Conservation (phyloP, 768 basidiomycete genomes). For the Hericium alpestre region DNA sequence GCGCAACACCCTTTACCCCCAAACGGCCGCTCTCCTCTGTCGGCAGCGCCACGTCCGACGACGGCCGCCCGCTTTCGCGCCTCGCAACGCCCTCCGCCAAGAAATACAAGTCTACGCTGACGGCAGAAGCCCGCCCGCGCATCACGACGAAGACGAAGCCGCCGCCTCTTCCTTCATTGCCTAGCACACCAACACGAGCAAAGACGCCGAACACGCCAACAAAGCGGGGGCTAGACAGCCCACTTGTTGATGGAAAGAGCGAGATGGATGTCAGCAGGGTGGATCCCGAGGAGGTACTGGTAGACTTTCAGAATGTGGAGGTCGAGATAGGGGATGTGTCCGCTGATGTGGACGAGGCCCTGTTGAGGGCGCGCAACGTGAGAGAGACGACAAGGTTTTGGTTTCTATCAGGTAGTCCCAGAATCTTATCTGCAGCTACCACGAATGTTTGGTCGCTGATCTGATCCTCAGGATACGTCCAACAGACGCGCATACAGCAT, state of each 20-base stretch:
- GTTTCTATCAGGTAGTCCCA: constrained; percentile 60
- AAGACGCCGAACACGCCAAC: constrained; percentile 25
- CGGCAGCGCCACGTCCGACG: background rate
- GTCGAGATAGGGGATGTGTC: constrained; percentile 45
- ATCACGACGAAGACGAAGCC: constrained; percentile 12
- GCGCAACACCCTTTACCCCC: constrained; percentile 2
- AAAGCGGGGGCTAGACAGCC: constrained; percentile 36
- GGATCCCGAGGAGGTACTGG: constrained; percentile 65
- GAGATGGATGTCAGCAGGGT: constrained; percentile 71
- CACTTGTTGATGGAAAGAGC: constrained; percentile 39
- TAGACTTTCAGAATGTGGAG: constrained; percentile 67
- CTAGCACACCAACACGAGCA: constrained; percentile 18
- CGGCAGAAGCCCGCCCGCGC: constrained; percentile 11
- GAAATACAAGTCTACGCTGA: constrained; percentile 11
- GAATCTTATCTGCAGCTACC: too few species aligned
- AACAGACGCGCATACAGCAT: constrained; percentile 39
- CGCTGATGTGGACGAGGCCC: constrained; percentile 54
- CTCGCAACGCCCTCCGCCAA: constrained; percentile 11
- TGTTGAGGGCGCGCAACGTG: constrained; percentile 40
- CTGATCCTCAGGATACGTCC: constrained; percentile 48
- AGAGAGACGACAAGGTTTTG: constrained; percentile 78
- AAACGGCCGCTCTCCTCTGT: constrained; percentile 6
- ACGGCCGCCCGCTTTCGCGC: constrained; percentile 1
- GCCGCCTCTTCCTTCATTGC: constrained; percentile 4
- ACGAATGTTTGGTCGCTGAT: background rate